Base-by-base conservation (phyloP, 371 early-diverging fungal genomes). In the Batrachochytrium dendrobatidis region DNA sequence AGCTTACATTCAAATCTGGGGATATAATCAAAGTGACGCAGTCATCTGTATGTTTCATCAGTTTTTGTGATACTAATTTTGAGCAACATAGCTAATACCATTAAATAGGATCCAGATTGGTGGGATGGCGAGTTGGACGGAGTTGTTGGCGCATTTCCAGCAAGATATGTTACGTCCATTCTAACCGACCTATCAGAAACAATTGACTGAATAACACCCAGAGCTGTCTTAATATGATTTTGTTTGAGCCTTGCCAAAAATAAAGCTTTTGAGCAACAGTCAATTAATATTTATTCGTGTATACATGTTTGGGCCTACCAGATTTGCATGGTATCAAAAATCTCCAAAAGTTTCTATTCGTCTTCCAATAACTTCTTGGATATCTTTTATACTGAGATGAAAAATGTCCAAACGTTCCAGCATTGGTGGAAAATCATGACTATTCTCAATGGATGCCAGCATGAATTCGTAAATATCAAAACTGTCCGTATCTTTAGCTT, bases 81-180 rank as follows among this genome's bases (percentile, higher is more conserved):
- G 31, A 18, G 32, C 10, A 50, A 3, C 15, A 24, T 28, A 34
- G 25, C 44, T 26, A 12, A 33, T 3, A 22, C 17, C 2, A 35
- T 35, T 20, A n/a, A 25, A 12, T 30, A 71, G 65, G 76, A 70
- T 57, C 17, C 26, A 10, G 79, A 74, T 58, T 76, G 79, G 79
- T 76, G 73, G 72, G 63, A 48, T 3, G 87, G 88, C 20, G 74
- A 72, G 52, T 56, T 89, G 28, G 68, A 83, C 58, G 88, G 87
- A 15, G 58, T 68, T 6, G 72, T 73, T 10, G 95, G 94, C 0
- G 79, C 86, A 20, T 85, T 95, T 56, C 95, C 95, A 7, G 82
- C 84, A 1, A 86, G 81, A 58, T 94, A 93, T 71, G 90, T 92
- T 3, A 58, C 62, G 59, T 44, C 44, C 30, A 48, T 61, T 33